Percentiles rank a stretch among this genome's conserved stretches.
These are phyloP conservation scores for Aspergillus fructus DNA, from an alignment of 2,329 filamentous ascomycete species.

Conservation along the genomic window DNA sequence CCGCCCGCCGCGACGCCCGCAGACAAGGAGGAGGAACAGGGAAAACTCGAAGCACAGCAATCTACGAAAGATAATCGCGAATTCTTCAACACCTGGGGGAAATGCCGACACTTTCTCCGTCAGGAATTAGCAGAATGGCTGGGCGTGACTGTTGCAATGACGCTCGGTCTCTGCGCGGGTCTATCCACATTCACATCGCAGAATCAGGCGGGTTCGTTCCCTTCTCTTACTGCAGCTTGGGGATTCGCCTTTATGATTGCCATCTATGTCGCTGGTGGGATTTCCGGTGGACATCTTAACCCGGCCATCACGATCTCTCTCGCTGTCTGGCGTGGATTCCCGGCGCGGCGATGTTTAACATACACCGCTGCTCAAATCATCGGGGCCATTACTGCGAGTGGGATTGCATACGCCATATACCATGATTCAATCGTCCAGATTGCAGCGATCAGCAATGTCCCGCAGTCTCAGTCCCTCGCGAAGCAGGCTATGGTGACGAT, in stretches of 20 bases:
- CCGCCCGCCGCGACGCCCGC: background rate
- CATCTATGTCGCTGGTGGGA: slow-evolving; percentile 47
- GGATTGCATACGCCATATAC: slow-evolving; percentile 37
- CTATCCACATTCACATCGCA: slow-evolving; percentile 23
- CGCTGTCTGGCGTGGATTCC: slow-evolving; percentile 36
- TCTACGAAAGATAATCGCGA: slow-evolving; percentile 16
- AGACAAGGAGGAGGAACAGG: background rate
- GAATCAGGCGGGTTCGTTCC: slow-evolving; percentile 24
- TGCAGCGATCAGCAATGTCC: slow-evolving; percentile 13
- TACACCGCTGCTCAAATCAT: slow-evolving; percentile 38
- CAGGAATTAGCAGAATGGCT: slow-evolving; percentile 34
- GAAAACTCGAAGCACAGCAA: background rate
- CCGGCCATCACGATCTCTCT: slow-evolving; percentile 44
- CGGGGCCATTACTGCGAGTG: slow-evolving; percentile 34
- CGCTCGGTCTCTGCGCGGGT: slow-evolving; percentile 28
- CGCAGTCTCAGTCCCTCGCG: slow-evolving; percentile 19
- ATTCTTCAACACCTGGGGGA: slow-evolving; percentile 30
- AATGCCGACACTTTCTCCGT: slow-evolving; percentile 23
- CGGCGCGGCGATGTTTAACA: slow-evolving; percentile 22
- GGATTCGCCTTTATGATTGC: slow-evolving; percentile 37
- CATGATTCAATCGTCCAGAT: slow-evolving; percentile 32
- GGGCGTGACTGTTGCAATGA: slow-evolving; percentile 29
- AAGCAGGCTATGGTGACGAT: slow-evolving; percentile 27
- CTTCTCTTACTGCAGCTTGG: slow-evolving; percentile 25
- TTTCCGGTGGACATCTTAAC: slow-evolving; percentile 51